phyloP scores from a whole-genome alignment of 2,329 filamentous ascomycete genomes.

The Verticillium albo-atrum region DNA sequence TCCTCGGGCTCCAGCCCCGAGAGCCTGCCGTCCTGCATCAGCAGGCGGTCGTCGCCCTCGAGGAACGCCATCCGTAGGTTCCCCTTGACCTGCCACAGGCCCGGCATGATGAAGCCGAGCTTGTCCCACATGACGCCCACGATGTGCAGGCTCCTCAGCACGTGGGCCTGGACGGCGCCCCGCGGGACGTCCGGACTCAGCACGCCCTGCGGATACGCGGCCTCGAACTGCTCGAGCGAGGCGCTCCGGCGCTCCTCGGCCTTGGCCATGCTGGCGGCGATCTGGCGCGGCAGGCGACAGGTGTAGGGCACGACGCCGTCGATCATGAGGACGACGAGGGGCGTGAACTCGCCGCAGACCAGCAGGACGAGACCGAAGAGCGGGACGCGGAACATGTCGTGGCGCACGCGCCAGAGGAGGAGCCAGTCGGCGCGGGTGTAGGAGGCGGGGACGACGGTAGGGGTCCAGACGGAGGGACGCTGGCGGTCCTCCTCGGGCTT shows the following conservation, averaged over 20 bases:
- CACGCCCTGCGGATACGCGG: constrained; percentile 27
- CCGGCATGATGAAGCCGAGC: constrained; percentile 40
- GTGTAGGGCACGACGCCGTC: constrained; percentile 70
- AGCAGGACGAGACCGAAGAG: constrained; percentile 72
- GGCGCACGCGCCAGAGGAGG: constrained; percentile 60
- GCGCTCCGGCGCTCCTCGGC: constrained; percentile 46
- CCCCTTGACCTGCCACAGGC: constrained; percentile 51
- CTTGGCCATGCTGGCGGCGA: constrained; percentile 51
- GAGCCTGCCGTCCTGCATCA: constrained; percentile 59
- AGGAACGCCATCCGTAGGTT: constrained; percentile 57
- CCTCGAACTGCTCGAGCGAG: constrained; percentile 41
- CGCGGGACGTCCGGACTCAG: constrained; percentile 23
- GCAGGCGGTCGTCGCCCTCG: constrained; percentile 64
- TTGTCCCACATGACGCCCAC: constrained; percentile 46
- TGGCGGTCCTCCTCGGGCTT: constrained; percentile 55
- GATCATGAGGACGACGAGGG: constrained; percentile 69
- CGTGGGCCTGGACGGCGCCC: constrained; percentile 19
- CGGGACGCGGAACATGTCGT: constrained; percentile 75
- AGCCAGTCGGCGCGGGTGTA: constrained; percentile 65
- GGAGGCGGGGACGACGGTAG: constrained; percentile 25
- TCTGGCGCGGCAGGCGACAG: constrained; percentile 77
- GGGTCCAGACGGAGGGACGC: constrained; percentile 33
- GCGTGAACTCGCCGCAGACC: constrained; percentile 81
- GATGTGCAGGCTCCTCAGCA: constrained; percentile 39
- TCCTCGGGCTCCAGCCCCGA: constrained; percentile 57